A percentile compares a stretch with the other conserved stretches of the same genome.
Conservation (phyloP, 2,329 filamentous ascomycete species). For the Ophiostoma sp. region DNA sequence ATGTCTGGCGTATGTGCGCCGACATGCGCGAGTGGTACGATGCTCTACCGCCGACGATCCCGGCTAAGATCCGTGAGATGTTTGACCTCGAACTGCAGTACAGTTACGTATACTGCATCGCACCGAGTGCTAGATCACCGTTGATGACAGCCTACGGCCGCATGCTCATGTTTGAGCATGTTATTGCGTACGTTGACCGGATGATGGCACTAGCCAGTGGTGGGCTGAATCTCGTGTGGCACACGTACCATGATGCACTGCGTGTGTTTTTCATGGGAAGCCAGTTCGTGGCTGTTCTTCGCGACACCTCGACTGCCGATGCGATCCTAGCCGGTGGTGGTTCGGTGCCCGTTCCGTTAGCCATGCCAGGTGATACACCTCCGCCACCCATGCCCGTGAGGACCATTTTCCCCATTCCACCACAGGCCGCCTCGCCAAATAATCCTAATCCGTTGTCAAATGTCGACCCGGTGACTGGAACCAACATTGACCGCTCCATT, state of each 20-base stretch:
- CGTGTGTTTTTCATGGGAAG: conserved; percentile 71
- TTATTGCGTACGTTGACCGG: conserved; percentile 71
- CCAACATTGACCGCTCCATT: conserved; percentile 53
- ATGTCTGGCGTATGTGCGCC: conserved; percentile 69
- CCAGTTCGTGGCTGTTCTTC: conserved; percentile 57
- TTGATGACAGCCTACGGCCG: conserved; percentile 70
- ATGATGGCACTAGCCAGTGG: conserved; percentile 63
- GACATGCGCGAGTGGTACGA: conserved; percentile 78
- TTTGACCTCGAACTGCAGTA: conserved; percentile 87
- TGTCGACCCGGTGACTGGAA: conserved; percentile 29
- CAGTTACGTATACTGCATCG: conserved; percentile 84
- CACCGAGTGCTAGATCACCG: conserved; percentile 69
- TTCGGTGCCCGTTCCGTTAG: conserved; percentile 40
- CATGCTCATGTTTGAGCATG: conserved; percentile 77
- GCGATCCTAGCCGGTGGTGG: conserved; percentile 47
- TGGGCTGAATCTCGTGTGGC: conserved; percentile 56
- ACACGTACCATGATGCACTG: conserved; percentile 83
- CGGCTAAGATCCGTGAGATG: conserved; percentile 62
- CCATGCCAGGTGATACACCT: conserved; percentile 43
- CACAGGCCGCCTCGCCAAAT: conserved; percentile 27
- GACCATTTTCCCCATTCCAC: conserved; percentile 17
- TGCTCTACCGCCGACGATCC: conserved; percentile 61
- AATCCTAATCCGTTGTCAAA: conserved; percentile 5
- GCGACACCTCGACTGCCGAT: conserved; percentile 46
- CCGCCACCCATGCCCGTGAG: conserved; percentile 50